Evolutionary conservation across 2,329 filamentous ascomycete genomes (phyloP), one percentile per base, ranked within the genome.

Genomic region (Sporothrix brasiliensis): DNA sequence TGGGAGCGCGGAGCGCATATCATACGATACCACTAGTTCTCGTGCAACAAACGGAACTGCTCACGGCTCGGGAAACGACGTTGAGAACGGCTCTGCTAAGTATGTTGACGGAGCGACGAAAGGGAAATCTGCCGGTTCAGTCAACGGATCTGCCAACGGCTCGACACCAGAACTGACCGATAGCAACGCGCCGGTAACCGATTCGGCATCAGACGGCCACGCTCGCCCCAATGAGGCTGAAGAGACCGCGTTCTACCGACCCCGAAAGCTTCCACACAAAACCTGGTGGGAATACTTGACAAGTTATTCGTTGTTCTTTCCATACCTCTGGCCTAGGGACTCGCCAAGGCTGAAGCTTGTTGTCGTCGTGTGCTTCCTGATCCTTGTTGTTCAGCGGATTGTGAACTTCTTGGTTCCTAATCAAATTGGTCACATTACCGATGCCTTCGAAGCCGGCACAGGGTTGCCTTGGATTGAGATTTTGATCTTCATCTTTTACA

Each of bases 211-310:
- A 24, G 34, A 58, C n/a, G 41, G 52, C 30, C 41, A 44, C n/a
- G n/a, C 39, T 50, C 24, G 9, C 6, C 16, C 56, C 52, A 66
- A 53, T 56, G 73, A 73, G 2, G 90, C 92, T 71, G 86, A 88
- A 67, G 87, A 88, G 30, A 89, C 91, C 11, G 92, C 92, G 6
- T 98, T 97, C 84, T 96, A 96, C 79, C 91, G 94, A 75, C 94
- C 94, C 1, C 91, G 91, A 50, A 94, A 92, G 74, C 87, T 93
- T 10, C 94, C 93, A 2, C 91, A 92, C 75, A 93, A 92, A 75
- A 95, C 90, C 68, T 99, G 95, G 95, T 97, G 92, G 89, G 94
- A 98, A 78, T 99, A 99, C 79, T 83, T 97, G 72, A 89, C 91
- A 73, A 93, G 94, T 60, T 99, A 98, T 79, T 92, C 91, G 14